Percentiles rank a stretch among this genome's conserved stretches.
Conservation (phyloP, 2,329 filamentous ascomycete genomes). For the Cordyceps sp. region DNA sequence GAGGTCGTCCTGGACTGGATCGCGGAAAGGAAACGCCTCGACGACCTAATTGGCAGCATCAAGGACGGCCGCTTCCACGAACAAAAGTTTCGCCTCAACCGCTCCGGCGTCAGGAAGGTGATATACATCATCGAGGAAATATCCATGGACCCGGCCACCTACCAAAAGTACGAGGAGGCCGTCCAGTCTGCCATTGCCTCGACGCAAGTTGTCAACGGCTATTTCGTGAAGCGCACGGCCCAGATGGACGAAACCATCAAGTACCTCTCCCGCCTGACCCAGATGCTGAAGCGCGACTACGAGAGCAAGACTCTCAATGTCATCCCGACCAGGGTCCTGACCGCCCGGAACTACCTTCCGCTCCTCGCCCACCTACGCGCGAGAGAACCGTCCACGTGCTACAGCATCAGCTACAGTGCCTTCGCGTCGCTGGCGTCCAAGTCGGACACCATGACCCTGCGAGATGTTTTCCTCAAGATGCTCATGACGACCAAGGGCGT, state of each 20-base stretch:
- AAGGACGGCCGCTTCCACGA: conserved; percentile 72
- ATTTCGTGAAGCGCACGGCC: conserved; percentile 60
- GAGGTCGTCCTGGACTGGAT: conserved; percentile 69
- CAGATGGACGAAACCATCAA: conserved; percentile 64
- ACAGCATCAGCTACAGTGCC: conserved; percentile 51
- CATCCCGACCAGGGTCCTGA: conserved; percentile 48
- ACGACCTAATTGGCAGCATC: conserved; percentile 66
- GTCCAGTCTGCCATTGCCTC: conserved; percentile 59
- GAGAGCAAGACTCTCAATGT: conserved; percentile 39
- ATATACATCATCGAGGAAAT: conserved; percentile 68
- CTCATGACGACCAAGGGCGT: conserved; percentile 65
- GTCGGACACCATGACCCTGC: conserved; percentile 54
- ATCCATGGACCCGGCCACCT: conserved; percentile 34
- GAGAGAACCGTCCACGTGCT: conserved; percentile 29
- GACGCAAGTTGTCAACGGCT: conserved; percentile 64
- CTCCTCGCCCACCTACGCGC: conserved; percentile 41
- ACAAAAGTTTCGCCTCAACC: conserved; percentile 64
- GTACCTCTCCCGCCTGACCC: conserved; percentile 59
- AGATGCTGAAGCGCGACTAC: conserved; percentile 48
- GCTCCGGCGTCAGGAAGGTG: conserved; percentile 58
- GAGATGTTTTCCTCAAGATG: conserved; percentile 71
- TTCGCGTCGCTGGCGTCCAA: conserved; percentile 62
- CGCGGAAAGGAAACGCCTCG: conserved; percentile 63
- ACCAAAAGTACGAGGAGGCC: conserved; percentile 44
- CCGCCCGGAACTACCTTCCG: conserved; percentile 48